phyloP scores from a whole-genome alignment of 2,329 filamentous ascomycete species.

The Aureobasidium lini region DNA sequence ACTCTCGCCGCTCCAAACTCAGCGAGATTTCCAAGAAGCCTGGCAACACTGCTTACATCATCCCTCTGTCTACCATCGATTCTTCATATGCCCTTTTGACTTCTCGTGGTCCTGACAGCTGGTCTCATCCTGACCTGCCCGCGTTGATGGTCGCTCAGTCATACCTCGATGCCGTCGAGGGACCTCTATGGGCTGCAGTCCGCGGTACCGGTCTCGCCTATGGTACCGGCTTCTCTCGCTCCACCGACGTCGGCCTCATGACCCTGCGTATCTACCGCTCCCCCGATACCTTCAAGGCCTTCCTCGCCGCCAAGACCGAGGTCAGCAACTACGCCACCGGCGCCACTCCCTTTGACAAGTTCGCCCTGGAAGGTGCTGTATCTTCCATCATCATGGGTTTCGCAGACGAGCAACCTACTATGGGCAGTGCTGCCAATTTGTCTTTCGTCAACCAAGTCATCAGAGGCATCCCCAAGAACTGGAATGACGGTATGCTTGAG shows the following conservation, averaged over 20 bases:
- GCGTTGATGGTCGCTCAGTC: conserved; percentile 80
- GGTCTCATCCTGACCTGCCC: conserved; percentile 68
- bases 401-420: conserved; percentile 82
- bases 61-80: conserved; percentile 88
- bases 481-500: conserved; percentile 67
- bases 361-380: conserved; percentile 83
- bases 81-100: conserved; percentile 80
- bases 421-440: conserved; percentile 70
- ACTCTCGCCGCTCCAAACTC: conserved; percentile 62
- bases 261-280: conserved; percentile 85
- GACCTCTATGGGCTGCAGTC: conserved; percentile 87
- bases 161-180: conserved; percentile 89
- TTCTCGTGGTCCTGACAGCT: conserved; percentile 65
- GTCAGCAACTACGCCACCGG: conserved; percentile 69
- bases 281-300: conserved; percentile 82
- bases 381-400: conserved; percentile 80
- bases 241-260: conserved; percentile 70
- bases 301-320: conserved; percentile 65
- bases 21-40: conserved; percentile 67
- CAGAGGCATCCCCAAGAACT: conserved; percentile 65
- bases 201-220: conserved; percentile 92
- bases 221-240: conserved; percentile 70
- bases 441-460: conserved; percentile 81
- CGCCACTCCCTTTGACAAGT: conserved; percentile 62
- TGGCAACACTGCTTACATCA: conserved; percentile 67